Evolutionary conservation across 371 early-diverging fungal genomes (phyloP), one percentile per base, ranked within the genome.

Genomic region (Sanchytrium tribonematis): DNA sequence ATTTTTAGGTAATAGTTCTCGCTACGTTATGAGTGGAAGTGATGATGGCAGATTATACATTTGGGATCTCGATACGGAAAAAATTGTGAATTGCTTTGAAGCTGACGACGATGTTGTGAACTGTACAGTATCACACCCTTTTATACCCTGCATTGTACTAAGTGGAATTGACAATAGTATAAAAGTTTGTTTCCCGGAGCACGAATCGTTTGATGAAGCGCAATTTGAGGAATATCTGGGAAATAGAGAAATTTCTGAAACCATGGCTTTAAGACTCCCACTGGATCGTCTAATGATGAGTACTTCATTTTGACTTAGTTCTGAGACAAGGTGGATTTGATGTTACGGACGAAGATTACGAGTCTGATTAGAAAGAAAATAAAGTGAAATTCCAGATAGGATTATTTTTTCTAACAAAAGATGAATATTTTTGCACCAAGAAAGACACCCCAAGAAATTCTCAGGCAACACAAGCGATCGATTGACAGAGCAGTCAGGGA

Each of bases 401-500:
- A n/a, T n/a, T n/a, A n/a, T n/a, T n/a, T n/a, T n/a, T n/a, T n/a
- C n/a, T n/a, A n/a, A n/a, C n/a, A n/a, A n/a, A n/a, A n/a, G n/a
- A n/a, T n/a, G n/a, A n/a, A n/a, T n/a, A n/a, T n/a, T n/a, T 67
- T 1, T 16, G 69, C 30, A 28, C 29, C 22, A 1, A 29, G 66
- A 65, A 29, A 17, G 72, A 85, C 89, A 17, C 94, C 97, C 0
- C 86, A 86, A 66, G 95, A 96, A 76, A 74, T 88, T 73, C 82
- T 96, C 72, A 86, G 90, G 71, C 85, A 88, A 77, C 89, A 94
- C 77, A 88, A 90, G 76, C 84, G 97, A 30, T 80, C 86, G 1
- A 84, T 94, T 30, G 83, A 78, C 67, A 86, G 86, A 74, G 93
- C 95, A 0, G 87, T 89, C 74, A 82, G 95, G n/a, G 93, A 96